Conservation (phyloP, 1,284 basidiomycete species). For the Apiotrichum siamense region DNA sequence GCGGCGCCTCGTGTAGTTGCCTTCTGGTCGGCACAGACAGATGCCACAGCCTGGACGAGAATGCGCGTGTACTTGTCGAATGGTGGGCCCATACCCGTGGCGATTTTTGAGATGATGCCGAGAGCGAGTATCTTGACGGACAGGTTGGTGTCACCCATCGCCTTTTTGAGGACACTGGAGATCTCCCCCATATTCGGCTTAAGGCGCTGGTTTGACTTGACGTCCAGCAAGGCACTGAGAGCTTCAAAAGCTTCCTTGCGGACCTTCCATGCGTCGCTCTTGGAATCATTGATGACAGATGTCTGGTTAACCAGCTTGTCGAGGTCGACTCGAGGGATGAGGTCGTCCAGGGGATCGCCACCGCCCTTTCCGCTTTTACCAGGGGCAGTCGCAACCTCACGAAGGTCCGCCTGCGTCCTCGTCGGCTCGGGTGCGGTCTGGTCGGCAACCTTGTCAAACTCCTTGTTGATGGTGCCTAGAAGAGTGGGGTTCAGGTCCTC, state of each 20-base stretch:
- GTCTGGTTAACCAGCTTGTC: constrained; percentile 82
- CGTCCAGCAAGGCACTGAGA: constrained; percentile 75
- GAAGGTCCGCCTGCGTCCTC: constrained; percentile 67
- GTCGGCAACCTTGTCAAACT: constrained; percentile 91
- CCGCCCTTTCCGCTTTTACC: constrained; percentile 48
- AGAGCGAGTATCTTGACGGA: constrained; percentile 85
- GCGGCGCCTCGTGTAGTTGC: constrained; percentile 75
- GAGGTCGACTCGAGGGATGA: constrained; percentile 91
- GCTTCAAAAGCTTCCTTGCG: constrained; percentile 92
- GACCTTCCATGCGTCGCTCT: constrained; percentile 93
- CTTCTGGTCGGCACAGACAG: constrained; percentile 90
- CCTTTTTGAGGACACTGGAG: constrained; percentile 75
- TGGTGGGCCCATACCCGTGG: constrained; percentile 86
- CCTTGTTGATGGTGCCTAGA: constrained; percentile 78
- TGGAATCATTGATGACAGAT: constrained; percentile 70
- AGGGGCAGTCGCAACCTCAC: constrained; percentile 48
- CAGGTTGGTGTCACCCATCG: constrained; percentile 89
- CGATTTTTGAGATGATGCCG: constrained; percentile 82
- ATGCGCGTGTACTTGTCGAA: constrained; percentile 85
- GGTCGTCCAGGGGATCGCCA: constrained; percentile 76
- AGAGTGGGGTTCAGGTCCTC: constrained; percentile 94
- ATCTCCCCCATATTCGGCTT: constrained; percentile 95
- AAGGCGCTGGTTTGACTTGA: constrained; percentile 83
- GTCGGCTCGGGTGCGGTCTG: constrained; percentile 72
- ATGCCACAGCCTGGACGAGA: constrained; percentile 70